Base-by-base conservation (phyloP, 495 filamentous ascomycete species). In the Trichoderma reesei region DNA sequence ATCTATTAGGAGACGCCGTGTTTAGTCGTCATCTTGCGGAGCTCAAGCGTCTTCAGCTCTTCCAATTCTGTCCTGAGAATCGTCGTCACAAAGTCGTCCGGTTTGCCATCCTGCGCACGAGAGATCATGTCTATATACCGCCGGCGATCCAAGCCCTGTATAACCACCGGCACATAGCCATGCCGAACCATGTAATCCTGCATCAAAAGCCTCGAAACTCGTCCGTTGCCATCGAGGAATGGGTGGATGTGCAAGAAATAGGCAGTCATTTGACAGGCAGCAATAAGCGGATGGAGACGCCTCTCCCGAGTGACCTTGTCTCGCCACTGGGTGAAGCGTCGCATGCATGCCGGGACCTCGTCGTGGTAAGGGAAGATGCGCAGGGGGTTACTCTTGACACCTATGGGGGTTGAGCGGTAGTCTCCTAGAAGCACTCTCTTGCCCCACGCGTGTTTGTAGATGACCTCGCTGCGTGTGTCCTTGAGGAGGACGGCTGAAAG, bases 141-240 rank as follows among this genome's bases (percentile, higher is more conserved):
- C 51, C 51, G 16, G 7, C 51, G 63, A 36, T 60, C 64, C 37
- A 67, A 20, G 31, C 60, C 48, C n/a, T 39, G 31, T 36, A 67
- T 54, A 0, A 63, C 66, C 38, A 67, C 66, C 48, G 66, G 66
- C n/a, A 65, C 34, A 65, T 65, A 65, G 46, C 63, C 64, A 48
- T 65, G 66, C 18, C 64, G 66, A 65, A 67, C 31, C 63, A 67
- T 41, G 66, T 65, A 67, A 64, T 67, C 63, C 36, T 59, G 63
- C 66, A 67, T 62, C 38, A 67, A 26, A 26, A 62, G 44, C 18
- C 63, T 37, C 13, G 46, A 51, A 16, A 65, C 46, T 61, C 65
- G 59, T 18, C 65, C 65, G 63, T 67, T 67, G 34, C 65, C 65
- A 56, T 67, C 65, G 13, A 59, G 34, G 44, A 67, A 67, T 18